These are phyloP conservation scores for Plectranthus barbatus DNA, from an alignment of 257 asterid genomes.

Conservation along the genomic window DNA sequence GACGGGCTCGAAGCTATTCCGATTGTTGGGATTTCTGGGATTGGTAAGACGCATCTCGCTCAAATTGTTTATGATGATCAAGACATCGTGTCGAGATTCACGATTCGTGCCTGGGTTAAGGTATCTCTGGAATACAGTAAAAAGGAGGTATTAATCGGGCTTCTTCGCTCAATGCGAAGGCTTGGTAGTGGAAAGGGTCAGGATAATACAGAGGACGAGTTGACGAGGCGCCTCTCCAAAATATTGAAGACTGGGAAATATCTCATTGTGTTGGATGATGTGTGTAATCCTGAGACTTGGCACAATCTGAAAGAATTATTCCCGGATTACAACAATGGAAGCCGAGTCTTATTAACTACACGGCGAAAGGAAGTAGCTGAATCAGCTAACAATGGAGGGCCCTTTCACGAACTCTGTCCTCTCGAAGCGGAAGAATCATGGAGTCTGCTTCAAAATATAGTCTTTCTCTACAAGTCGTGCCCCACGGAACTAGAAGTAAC, in stretches of 20 bases:
- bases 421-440: background rate
- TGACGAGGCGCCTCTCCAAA: background rate
- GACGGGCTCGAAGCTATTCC: background rate
- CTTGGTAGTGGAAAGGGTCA: background rate
- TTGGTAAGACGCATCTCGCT: background rate
- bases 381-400: background rate
- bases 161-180: background rate
- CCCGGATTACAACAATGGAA: background rate
- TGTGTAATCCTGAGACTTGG: slow-evolving; percentile 5
- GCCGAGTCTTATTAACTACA: slow-evolving; percentile 3
- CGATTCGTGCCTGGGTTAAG: background rate
- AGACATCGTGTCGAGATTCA: background rate
- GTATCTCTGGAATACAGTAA: background rate
- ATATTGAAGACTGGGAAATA: background rate
- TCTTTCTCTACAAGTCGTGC: background rate
- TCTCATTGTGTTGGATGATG: slow-evolving; percentile 13
- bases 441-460: background rate
- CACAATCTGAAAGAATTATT: background rate
- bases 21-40: background rate
- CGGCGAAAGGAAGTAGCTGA: background rate
- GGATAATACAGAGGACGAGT: background rate
- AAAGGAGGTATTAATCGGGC: background rate
- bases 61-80: background rate
- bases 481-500: background rate
- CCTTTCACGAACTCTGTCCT: background rate